These are phyloP conservation scores for Saposhnikovia divaricata DNA, from an alignment of 129 eudicot species.

Conservation along the genomic window DNA sequence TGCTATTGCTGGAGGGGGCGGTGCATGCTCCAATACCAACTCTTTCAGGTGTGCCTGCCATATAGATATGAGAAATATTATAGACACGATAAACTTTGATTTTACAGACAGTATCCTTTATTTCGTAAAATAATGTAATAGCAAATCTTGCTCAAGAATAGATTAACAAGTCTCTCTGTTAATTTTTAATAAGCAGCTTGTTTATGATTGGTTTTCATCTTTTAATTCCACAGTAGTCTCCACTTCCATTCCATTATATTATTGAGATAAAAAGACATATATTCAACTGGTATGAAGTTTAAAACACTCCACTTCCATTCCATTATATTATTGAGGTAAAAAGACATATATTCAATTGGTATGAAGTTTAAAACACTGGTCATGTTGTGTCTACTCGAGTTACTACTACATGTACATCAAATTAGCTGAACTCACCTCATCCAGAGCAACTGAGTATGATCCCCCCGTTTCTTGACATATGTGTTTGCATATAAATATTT, in stretches of 20 bases:
- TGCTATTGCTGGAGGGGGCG: slow-evolving; percentile 99
- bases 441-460: slow-evolving; percentile 79
- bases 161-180: not conserved
- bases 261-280: not conserved
- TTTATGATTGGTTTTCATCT: not conserved
- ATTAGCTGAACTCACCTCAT: slow-evolving; percentile 63
- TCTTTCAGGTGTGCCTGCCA: slow-evolving; percentile 83
- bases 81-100: not conserved
- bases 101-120: not conserved
- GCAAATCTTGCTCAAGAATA: not conserved
- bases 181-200: not conserved
- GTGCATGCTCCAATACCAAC: slow-evolving; percentile 87
- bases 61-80: slow-evolving; percentile 1
- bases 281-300: too few relatives aligned
- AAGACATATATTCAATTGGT: not conserved
- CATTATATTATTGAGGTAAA: not conserved
- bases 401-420: not conserved
- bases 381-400: not conserved
- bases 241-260: not conserved
- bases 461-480: slow-evolving; percentile 98
- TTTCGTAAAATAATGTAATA: not conserved
- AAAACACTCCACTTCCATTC: not conserved
- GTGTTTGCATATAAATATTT: slow-evolving; percentile 78
- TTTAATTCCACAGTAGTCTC: not conserved
- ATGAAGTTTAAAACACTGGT: not conserved